Evolutionary conservation across 345 rosid genomes (phyloP), one percentile per base, ranked within the genome.

Genomic region (Rhizophora apiculata): DNA sequence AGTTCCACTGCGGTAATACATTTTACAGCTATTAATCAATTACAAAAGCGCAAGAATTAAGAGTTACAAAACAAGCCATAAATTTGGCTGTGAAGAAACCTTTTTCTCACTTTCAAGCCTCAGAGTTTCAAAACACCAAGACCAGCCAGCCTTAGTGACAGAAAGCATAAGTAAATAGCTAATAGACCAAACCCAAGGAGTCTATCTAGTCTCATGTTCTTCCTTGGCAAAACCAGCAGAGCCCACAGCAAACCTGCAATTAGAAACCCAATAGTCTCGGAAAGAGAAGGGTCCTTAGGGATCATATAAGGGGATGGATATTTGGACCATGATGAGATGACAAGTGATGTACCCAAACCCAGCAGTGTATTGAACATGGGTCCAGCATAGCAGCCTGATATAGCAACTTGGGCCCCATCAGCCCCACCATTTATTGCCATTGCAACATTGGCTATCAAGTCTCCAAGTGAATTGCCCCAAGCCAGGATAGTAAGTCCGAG

Each of bases 381-480:
- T 30, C 97, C 97, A 0, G 96, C 99, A 48, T 91, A 89, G 83
- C 96, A 92, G 30, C 99, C 99, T 0, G 99, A 85, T 51, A 89
- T 84, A 4, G 97, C 97, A n/a, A 88, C 85, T 59, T 95, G 97
- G 36, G 77, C 86, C 57, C 99, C 96, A 24, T 89, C 87, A 22
- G 83, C 67, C 21, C 97, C 99, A 31, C 90, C 96, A 51, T 88
- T 82, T 34, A 86, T 3, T 0, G 96, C 92, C 97, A 95, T 82
- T 0, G 99, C 84, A 32, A 84, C 85, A 36, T 92, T 92, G 0
- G 96, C 85, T 57, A 90, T 85, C 65, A 95, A 79, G 77, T 95
- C 99, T n/a, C 98, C 97, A 0, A 89, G 78, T 1, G 97, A 94
- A 20, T 94, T 94, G 8, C 98, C 98, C 97, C 99, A 92, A 1